These are phyloP conservation scores for Naganishia friedmannii DNA, from an alignment of 768 basidiomycete genomes.

Conservation along the genomic window DNA sequence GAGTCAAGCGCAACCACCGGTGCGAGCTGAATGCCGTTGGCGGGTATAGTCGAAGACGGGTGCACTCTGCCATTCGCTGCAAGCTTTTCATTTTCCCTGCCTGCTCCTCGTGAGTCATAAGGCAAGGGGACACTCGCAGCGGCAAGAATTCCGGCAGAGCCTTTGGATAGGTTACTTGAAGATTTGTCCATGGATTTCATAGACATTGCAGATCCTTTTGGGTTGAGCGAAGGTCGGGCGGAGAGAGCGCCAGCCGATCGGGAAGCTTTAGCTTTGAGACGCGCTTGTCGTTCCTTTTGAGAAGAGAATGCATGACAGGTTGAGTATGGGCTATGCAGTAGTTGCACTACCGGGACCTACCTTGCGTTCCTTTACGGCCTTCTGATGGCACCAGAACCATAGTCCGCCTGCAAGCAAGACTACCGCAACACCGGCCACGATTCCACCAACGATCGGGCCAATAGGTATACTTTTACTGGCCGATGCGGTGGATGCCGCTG, in stretches of 20 bases:
- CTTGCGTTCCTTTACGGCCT: conserved; percentile 27
- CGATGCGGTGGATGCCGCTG: background rate
- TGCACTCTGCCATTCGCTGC: background rate
- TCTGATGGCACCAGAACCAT: conserved; percentile 31
- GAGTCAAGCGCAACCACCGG: background rate
- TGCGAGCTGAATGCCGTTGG: background rate
- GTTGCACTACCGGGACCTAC: background rate
- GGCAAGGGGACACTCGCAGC: conserved; percentile 1
- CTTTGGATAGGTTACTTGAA: background rate
- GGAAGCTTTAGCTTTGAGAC: conserved; percentile 4
- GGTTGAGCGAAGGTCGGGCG: conserved; percentile 8
- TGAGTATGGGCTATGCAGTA: background rate
- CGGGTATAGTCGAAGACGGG: background rate
- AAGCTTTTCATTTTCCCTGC: background rate
- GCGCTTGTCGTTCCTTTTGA: conserved; percentile 18
- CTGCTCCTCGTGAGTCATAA: background rate
- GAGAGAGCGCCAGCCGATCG: conserved; percentile 1
- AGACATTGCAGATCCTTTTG: conserved; percentile 1
- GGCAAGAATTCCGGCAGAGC: background rate
- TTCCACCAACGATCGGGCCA: conserved; percentile 30
- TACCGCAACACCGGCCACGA: conserved; percentile 26
- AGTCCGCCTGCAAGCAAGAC: conserved; percentile 28
- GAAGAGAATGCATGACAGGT: background rate
- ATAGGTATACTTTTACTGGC: conserved; percentile 5
- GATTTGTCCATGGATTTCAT: conserved; percentile 19